Evolutionary conservation across 495 filamentous ascomycete genomes (phyloP).

Genomic region (Aspergillus avenaceus): DNA sequence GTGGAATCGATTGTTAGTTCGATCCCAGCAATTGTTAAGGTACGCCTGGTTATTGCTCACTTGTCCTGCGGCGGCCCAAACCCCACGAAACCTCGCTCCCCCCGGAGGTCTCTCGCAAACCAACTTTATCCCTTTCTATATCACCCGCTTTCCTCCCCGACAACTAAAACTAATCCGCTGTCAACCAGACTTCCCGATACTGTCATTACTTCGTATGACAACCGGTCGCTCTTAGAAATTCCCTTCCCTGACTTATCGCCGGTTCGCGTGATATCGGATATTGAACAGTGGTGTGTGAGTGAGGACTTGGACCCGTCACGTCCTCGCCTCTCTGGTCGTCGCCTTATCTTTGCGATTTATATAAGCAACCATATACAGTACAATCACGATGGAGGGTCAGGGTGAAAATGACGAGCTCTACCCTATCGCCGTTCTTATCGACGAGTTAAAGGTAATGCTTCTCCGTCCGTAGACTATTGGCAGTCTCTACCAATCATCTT

Average conservation of each 20-base stretch:
- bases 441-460: constrained; percentile 89
- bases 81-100: constrained; percentile 44
- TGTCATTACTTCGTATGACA: constrained; percentile 7
- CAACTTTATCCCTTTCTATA: constrained; percentile 21
- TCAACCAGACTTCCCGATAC: constrained; percentile 14
- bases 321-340: constrained; percentile 22
- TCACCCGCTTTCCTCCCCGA: constrained; percentile 10
- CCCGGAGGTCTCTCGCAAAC: constrained; percentile 25
- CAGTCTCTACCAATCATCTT: background rate
- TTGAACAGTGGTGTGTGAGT: constrained; percentile 16
- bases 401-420: constrained; percentile 93
- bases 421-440: constrained; percentile 98
- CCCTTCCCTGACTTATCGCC: constrained; percentile 11
- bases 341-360: constrained; percentile 14
- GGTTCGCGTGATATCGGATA: constrained; percentile 27
- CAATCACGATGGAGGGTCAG: constrained; percentile 61
- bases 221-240: constrained; percentile 6
- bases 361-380: constrained; percentile 20
- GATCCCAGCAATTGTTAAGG: constrained; percentile 26
- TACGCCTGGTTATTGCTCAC: constrained; percentile 24
- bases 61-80: constrained; percentile 40
- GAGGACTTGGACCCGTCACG: constrained; percentile 34
- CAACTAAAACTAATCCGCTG: constrained; percentile 13
- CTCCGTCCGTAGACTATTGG: constrained; percentile 1
- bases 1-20: constrained; percentile 6